A percentile compares a stretch with the other conserved stretches of the same genome.
Conservation (phyloP, 1,284 basidiomycete genomes). For the Melampsora occidentalis region DNA sequence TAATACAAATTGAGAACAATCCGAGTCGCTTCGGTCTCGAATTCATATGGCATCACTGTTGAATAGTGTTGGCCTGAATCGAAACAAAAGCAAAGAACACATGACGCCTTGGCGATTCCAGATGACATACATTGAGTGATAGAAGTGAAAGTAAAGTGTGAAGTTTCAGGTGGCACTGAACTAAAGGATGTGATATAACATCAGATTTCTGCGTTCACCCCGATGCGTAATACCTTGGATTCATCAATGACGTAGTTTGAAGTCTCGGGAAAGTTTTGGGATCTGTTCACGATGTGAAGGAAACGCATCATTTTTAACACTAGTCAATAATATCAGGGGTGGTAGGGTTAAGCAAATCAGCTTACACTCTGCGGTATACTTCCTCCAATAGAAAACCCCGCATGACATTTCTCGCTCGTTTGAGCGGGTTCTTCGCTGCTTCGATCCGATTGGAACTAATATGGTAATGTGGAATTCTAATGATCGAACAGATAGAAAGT, state of each 20-base stretch:
- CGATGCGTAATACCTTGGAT: slow-evolving; percentile 42
- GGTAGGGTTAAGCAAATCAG: slow-evolving; percentile 1
- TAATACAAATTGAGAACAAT: too few relatives aligned
- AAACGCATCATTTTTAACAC: background rate
- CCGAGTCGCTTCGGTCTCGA: too few relatives aligned
- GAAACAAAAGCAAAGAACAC: too few relatives aligned
- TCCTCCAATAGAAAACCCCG: slow-evolving; percentile 61
- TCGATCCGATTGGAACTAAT: slow-evolving; percentile 58
- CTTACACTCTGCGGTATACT: slow-evolving; percentile 60
- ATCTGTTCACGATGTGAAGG: background rate
- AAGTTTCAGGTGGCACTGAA: too few relatives aligned
- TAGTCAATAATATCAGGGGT: background rate
- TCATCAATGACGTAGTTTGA: slow-evolving; percentile 44
- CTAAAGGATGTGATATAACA: too few relatives aligned
- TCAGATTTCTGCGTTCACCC: slow-evolving; percentile 42
- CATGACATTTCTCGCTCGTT: slow-evolving; percentile 56
- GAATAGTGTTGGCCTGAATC: too few relatives aligned
- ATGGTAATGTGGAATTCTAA: slow-evolving; percentile 65
- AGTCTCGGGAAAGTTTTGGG: slow-evolving; percentile 43
- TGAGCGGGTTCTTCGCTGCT: slow-evolving; percentile 51
- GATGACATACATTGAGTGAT: too few relatives aligned
- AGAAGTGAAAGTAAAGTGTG: background rate
- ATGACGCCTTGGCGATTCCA: too few relatives aligned
- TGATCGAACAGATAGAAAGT: background rate
- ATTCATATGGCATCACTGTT: too few relatives aligned